These are phyloP conservation scores for Trichoderma sp. DNA, from an alignment of 2,329 filamentous ascomycete genomes.

Conservation along the genomic window DNA sequence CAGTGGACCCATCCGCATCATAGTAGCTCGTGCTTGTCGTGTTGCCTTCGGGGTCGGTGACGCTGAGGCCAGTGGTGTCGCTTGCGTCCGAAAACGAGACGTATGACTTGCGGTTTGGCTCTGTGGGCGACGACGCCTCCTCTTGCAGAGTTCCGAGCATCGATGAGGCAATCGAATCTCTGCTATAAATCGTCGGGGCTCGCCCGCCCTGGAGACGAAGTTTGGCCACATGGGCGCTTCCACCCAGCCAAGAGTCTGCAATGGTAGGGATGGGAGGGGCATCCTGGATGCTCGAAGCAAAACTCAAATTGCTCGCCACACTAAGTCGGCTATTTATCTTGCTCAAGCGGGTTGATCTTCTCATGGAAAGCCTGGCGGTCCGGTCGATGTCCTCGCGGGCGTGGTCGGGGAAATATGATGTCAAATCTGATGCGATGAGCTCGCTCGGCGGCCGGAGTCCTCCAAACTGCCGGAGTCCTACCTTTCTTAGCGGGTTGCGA, in stretches of 20 bases:
- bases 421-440: constrained; percentile 93
- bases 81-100: constrained; percentile 81
- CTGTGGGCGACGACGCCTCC: constrained; percentile 79
- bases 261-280: constrained; percentile 95
- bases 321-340: constrained; percentile 91
- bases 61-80: constrained; percentile 68
- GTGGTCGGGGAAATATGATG: constrained; percentile 96
- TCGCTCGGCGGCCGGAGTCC: constrained; percentile 93
- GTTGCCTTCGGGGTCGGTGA: constrained; percentile 77
- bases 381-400: constrained; percentile 92
- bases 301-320: constrained; percentile 90
- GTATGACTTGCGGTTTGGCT: constrained; percentile 92
- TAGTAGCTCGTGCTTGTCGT: constrained; percentile 76
- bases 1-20: constrained; percentile 74
- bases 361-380: constrained; percentile 88
- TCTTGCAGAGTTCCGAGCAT: constrained; percentile 88
- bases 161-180: constrained; percentile 87
- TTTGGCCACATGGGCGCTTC: constrained; percentile 41
- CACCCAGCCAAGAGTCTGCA: constrained; percentile 84
- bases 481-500: constrained; percentile 49
- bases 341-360: constrained; percentile 86
- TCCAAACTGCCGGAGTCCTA: constrained; percentile 76
- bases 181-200: constrained; percentile 52
- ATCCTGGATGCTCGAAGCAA: constrained; percentile 88
- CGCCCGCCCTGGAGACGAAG: constrained; percentile 52